Evolutionary conservation across 129 eudicot genomes (phyloP).

Genomic region (Tagetes erecta): DNA sequence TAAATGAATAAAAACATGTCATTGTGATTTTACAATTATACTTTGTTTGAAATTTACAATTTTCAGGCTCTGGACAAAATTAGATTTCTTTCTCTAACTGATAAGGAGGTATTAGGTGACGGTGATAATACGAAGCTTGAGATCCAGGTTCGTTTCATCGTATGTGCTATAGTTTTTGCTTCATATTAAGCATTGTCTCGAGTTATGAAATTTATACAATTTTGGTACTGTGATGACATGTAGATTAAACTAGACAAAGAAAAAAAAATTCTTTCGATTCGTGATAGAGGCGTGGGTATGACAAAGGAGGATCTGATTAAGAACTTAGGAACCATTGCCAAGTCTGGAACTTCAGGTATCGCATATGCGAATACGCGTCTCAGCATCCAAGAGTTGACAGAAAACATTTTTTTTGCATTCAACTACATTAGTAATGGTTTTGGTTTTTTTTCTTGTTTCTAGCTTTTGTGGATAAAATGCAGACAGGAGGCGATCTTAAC

Average conservation of each 20-base stretch:
- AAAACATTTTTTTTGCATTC: background rate
- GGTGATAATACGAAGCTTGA: constrained; percentile 90
- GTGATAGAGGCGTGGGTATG: constrained; percentile 98
- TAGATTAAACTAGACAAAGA: constrained; percentile 94
- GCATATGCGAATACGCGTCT: background rate
- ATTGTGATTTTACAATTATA: background rate
- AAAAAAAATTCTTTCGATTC: constrained; percentile 83
- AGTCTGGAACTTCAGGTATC: constrained; percentile 98
- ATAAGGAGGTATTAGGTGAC: constrained; percentile 88
- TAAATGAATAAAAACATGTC: background rate
- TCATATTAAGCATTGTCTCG: background rate
- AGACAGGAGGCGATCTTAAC: constrained; percentile 94
- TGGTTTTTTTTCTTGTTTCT: constrained; percentile 21
- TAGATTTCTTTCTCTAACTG: constrained; percentile 85
- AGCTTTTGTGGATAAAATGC: constrained; percentile 99
- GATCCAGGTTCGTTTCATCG: constrained; percentile 60
- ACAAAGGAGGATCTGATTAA: constrained; percentile 95
- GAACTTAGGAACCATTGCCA: constrained; percentile 95
- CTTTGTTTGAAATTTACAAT: background rate
- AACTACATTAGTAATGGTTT: background rate
- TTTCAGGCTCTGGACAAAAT: constrained; percentile 93
- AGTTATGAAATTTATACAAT: background rate
- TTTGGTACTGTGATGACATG: constrained; percentile 17
- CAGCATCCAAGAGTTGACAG: background rate
- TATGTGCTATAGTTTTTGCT: constrained; percentile 1